Base-by-base conservation (phyloP, 2,329 filamentous ascomycete genomes). In the Nemania sp. region DNA sequence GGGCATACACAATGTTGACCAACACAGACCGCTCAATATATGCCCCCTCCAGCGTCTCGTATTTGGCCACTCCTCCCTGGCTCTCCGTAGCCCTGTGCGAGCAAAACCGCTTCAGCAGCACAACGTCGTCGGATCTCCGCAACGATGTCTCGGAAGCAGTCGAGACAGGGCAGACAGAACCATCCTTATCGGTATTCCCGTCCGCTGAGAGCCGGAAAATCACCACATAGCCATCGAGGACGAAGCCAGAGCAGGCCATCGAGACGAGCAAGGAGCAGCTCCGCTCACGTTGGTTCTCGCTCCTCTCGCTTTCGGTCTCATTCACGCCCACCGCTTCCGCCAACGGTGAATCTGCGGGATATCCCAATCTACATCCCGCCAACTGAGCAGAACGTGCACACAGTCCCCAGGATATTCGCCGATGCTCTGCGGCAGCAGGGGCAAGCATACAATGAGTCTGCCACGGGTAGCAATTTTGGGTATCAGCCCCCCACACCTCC, bases 301-400 rank as follows among this genome's bases (percentile, higher is more conserved):
- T 43, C 20, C 34, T 46, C 6, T 20, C 41, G 48, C 30, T 26
- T 40, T 39, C 30, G 19, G 14, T 54, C 44, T 26, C 43, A 43
- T 6, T 49, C 54, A n/a, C 54, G 50, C 5, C 53, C 47, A 26
- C 15, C 49, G 41, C 15, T 46, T 19, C 31, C 41, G 41, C 24
- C 30, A 14, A 2, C 36, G 8, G 49, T 56, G 11, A 17, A 48
- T 14, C 17, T 41, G 9, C 23, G 52, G 22, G 52, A 45, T n/a
- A 40, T 58, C 41, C 52, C 56, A 3, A 49, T 44, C 15, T 56
- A 58, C 30, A 45, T 57, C 19, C 48, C 48, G 2, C 15, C 56
- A 2, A 40, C 20, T 37, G 52, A 45, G 20, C 41, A 46, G 19
- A 39, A 55, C 14, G 43, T 19, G 15, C 33, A 48, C 15, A 22